These are phyloP conservation scores for Cutaneotrichosporon sp. DNA, from an alignment of 1,284 basidiomycete species.

Conservation along the genomic window DNA sequence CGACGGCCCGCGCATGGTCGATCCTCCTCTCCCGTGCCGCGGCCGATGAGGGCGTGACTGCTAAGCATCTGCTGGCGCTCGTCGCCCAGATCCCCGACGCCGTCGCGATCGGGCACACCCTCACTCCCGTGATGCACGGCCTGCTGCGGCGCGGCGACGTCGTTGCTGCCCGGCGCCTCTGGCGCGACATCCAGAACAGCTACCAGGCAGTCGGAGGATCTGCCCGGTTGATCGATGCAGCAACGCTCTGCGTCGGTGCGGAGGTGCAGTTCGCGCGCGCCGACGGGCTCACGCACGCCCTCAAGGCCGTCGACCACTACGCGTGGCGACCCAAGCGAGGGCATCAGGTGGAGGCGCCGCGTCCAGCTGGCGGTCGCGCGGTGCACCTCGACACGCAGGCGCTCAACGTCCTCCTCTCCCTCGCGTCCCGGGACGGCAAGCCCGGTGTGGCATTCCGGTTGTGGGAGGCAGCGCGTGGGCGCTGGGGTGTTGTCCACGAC, in stretches of 20 bases:
- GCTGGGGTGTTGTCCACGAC: constrained; percentile 42
- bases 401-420: constrained; percentile 38
- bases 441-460: constrained; percentile 41
- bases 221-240: constrained; percentile 28
- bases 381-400: constrained; percentile 34
- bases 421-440: constrained; percentile 20
- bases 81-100: constrained; percentile 22
- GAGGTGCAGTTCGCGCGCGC: constrained; percentile 18
- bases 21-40: constrained; percentile 15
- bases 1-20: constrained; percentile 18
- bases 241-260: constrained; percentile 34
- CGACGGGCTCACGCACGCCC: constrained; percentile 23
- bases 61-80: constrained; percentile 25
- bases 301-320: constrained; percentile 36
- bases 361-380: neutral
- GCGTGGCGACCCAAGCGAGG: neutral
- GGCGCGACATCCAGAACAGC: constrained; percentile 25
- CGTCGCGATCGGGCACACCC: constrained; percentile 17
- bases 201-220: constrained; percentile 6
- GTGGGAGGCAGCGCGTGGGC: constrained; percentile 35
- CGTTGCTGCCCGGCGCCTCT: constrained; percentile 28
- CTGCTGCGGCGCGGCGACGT: constrained; percentile 27
- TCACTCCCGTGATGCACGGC: constrained; percentile 39
- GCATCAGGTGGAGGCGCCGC: neutral
- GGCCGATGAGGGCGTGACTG: constrained; percentile 3